These are phyloP conservation scores for Myriangium duriaei DNA, from an alignment of 2,329 filamentous ascomycete species.

Conservation along the genomic window DNA sequence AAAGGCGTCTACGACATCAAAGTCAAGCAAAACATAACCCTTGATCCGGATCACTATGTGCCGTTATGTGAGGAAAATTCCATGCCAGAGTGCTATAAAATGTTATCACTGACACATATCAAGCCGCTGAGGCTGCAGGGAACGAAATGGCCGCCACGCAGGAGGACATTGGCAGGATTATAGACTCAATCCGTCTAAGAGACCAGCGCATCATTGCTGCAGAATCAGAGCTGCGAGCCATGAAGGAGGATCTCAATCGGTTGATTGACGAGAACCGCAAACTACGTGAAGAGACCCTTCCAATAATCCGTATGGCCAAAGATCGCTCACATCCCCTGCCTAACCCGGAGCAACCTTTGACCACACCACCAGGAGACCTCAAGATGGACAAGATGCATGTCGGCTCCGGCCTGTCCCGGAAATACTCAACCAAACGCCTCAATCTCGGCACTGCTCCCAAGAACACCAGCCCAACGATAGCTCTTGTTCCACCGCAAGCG, in stretches of 20 bases:
- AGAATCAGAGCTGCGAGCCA: slow-evolving; percentile 68
- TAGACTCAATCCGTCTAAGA: slow-evolving; percentile 76
- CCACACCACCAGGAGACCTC: slow-evolving; percentile 16
- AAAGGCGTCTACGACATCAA: slow-evolving; percentile 97
- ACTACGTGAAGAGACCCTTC: slow-evolving; percentile 80
- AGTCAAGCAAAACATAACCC: slow-evolving; percentile 77
- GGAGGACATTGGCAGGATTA: slow-evolving; percentile 83
- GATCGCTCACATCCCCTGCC: slow-evolving; percentile 84
- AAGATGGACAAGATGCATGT: slow-evolving; percentile 10
- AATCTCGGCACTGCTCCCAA: slow-evolving; percentile 37
- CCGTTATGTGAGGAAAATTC: slow-evolving; percentile 59
- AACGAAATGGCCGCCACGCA: slow-evolving; percentile 80
- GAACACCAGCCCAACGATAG: slow-evolving; percentile 39
- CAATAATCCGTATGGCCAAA: slow-evolving; percentile 80
- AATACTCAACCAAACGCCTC: slow-evolving; percentile 41
- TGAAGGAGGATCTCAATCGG: slow-evolving; percentile 43
- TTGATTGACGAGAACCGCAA: slow-evolving; percentile 71
- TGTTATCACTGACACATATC: slow-evolving; percentile 14
- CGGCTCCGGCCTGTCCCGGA: slow-evolving; percentile 35
- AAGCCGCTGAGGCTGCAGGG: slow-evolving; percentile 79
- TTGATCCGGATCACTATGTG: slow-evolving; percentile 88
- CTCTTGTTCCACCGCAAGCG: slow-evolving; percentile 25
- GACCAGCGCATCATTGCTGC: slow-evolving; percentile 80
- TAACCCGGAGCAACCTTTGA: slow-evolving; percentile 24
- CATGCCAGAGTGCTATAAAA: background rate